Conservation (phyloP, 1,284 basidiomycete genomes). For the Heliocybe sulcata region DNA sequence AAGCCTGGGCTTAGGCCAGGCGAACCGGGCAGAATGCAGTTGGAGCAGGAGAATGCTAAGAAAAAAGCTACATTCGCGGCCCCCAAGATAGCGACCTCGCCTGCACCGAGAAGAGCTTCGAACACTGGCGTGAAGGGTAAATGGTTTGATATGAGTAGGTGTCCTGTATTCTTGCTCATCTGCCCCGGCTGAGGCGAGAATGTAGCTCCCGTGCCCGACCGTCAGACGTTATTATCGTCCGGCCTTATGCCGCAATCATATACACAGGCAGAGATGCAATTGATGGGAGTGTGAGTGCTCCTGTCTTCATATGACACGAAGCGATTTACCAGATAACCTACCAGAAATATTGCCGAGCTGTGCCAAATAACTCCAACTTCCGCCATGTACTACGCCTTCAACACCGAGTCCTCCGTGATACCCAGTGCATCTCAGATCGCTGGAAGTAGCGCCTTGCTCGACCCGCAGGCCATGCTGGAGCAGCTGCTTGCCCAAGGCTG, state of each 20-base stretch:
- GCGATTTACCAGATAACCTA: slow-evolving; percentile 9
- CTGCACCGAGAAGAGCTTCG: neutral
- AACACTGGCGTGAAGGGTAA: slow-evolving; percentile 5
- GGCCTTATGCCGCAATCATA: slow-evolving; percentile 55
- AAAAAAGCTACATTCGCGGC: slow-evolving; percentile 3
- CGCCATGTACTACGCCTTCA: slow-evolving; percentile 63
- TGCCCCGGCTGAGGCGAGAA: slow-evolving; percentile 2
- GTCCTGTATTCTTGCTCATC: neutral
- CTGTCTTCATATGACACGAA: neutral
- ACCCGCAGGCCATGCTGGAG: slow-evolving; percentile 44
- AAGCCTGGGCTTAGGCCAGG: slow-evolving; percentile 52
- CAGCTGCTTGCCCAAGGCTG: slow-evolving; percentile 49
- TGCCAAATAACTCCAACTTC: slow-evolving; percentile 47
- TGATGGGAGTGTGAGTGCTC: slow-evolving; percentile 55
- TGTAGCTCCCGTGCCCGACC: slow-evolving; percentile 31
- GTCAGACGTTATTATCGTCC: slow-evolving; percentile 39
- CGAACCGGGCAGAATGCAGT: slow-evolving; percentile 34
- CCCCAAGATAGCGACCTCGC: neutral
- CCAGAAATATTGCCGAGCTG: slow-evolving; percentile 50
- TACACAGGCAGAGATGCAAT: slow-evolving; percentile 38
- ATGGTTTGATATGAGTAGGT: slow-evolving; percentile 45
- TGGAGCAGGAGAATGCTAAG: slow-evolving; percentile 17
- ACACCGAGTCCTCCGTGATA: slow-evolving; percentile 20
- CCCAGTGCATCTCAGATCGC: slow-evolving; percentile 6
- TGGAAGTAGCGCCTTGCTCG: slow-evolving; percentile 26